Conservation (phyloP, 768 basidiomycete genomes). For the Leucocoprinus sp. region DNA sequence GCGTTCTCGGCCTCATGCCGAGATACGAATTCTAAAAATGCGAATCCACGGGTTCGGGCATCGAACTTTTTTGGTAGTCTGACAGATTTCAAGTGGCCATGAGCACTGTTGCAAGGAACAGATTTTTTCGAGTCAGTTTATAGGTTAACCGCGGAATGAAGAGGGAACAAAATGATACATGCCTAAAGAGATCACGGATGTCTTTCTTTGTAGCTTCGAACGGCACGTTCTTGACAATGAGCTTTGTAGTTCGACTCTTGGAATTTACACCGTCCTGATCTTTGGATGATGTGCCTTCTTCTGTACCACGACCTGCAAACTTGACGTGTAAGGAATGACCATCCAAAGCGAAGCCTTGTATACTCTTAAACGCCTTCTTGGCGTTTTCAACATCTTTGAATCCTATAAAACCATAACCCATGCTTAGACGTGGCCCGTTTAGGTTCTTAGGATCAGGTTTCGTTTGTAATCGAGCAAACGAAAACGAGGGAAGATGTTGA, state of each 20-base stretch:
- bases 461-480: slow-evolving; percentile 84
- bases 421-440: slow-evolving; percentile 56
- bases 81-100: slow-evolving; percentile 90
- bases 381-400: slow-evolving; percentile 75
- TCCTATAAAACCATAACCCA: slow-evolving; percentile 96
- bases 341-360: slow-evolving; percentile 80
- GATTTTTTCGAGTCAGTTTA: neutral
- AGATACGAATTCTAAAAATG: slow-evolving; percentile 91
- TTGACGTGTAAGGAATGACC: slow-evolving; percentile 79
- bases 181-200: slow-evolving; percentile 84
- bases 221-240: slow-evolving; percentile 97
- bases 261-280: slow-evolving; percentile 28
- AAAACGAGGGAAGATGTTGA: slow-evolving; percentile 66
- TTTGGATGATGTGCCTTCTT: slow-evolving; percentile 33
- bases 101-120: slow-evolving; percentile 42
- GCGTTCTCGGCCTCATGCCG: slow-evolving; percentile 87
- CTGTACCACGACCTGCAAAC: slow-evolving; percentile 81
- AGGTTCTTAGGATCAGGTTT: slow-evolving; percentile 81
- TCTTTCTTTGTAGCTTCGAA: slow-evolving; percentile 96
- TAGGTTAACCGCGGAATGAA: neutral
- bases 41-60: slow-evolving; percentile 84
- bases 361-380: slow-evolving; percentile 60
- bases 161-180: slow-evolving; percentile 20
- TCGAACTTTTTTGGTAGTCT: slow-evolving; percentile 91
- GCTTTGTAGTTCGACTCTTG: slow-evolving; percentile 76